A percentile compares a stretch with the other conserved stretches of the same genome.
Conservation (phyloP, 352 stramenopile species). For the Globisporangium lucens region DNA sequence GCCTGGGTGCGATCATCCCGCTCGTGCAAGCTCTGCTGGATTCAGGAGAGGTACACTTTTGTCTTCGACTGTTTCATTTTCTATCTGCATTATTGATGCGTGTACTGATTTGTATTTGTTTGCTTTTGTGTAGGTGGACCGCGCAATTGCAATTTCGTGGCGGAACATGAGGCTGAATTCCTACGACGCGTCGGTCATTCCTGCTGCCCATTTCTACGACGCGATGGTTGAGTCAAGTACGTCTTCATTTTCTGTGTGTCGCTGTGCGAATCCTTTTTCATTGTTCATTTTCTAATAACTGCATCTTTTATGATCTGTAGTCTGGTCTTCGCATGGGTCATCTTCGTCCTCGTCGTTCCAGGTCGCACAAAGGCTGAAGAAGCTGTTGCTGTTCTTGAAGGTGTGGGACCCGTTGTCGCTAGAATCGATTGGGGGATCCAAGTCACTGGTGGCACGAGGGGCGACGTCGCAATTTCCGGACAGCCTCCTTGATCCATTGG, state of each 20-base stretch:
- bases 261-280: neutral
- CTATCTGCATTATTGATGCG: neutral
- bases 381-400: conserved; percentile 53
- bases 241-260: neutral
- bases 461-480: conserved; percentile 35
- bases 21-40: conserved; percentile 52
- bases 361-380: conserved; percentile 44
- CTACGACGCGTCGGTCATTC: conserved; percentile 37
- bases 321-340: conserved; percentile 22
- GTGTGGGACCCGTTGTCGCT: conserved; percentile 44
- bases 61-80: neutral
- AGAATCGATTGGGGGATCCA: conserved; percentile 16
- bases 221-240: conserved; percentile 32
- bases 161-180: conserved; percentile 34
- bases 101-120: neutral
- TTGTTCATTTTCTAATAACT: neutral
- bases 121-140: conserved; percentile 29
- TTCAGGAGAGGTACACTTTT: conserved; percentile 33
- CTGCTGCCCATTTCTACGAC: conserved; percentile 46
- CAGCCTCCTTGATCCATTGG: conserved; percentile 21
- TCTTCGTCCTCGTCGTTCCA: conserved; percentile 28
- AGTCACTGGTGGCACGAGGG: conserved; percentile 31
- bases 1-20: conserved; percentile 37
- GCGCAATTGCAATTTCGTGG: conserved; percentile 47
- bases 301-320: conserved; percentile 13